Evolutionary conservation across 2,329 filamentous ascomycete genomes (phyloP).

Genomic region (Apiospora arundinis): DNA sequence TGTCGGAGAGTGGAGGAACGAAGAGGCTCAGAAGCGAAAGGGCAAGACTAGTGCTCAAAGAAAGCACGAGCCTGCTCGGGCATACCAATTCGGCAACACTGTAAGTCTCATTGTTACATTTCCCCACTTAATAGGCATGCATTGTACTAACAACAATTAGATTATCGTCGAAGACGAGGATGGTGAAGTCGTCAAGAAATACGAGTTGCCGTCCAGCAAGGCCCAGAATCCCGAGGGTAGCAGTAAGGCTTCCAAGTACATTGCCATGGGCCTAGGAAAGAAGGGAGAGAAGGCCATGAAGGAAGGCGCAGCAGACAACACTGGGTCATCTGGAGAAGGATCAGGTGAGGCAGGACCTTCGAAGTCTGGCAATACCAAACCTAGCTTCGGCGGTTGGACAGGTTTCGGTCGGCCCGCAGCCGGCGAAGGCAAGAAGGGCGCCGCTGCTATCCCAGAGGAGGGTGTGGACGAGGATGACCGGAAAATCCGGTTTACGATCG

Average conservation of each 20-base stretch:
- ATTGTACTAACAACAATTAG: slow-evolving; percentile 41
- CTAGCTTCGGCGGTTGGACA: slow-evolving; percentile 56
- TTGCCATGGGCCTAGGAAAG: slow-evolving; percentile 60
- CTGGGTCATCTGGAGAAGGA: slow-evolving; percentile 31
- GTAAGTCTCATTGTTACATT: slow-evolving; percentile 47
- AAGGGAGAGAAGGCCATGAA: slow-evolving; percentile 43
- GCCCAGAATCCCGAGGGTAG: slow-evolving; percentile 48
- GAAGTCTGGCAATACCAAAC: slow-evolving; percentile 40
- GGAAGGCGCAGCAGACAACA: slow-evolving; percentile 31
- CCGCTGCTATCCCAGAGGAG: slow-evolving; percentile 39
- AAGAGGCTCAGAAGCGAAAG: slow-evolving; percentile 68
- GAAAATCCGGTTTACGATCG: slow-evolving; percentile 78
- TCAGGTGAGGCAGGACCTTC: slow-evolving; percentile 25
- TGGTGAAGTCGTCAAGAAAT: slow-evolving; percentile 85
- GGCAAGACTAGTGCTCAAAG: slow-evolving; percentile 61
- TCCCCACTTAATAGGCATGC: neutral
- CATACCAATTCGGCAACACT: slow-evolving; percentile 85
- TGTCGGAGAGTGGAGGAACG: slow-evolving; percentile 59
- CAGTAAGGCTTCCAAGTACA: slow-evolving; percentile 51
- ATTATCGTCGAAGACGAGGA: slow-evolving; percentile 90
- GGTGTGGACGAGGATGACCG: slow-evolving; percentile 69
- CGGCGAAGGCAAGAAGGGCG: slow-evolving; percentile 49
- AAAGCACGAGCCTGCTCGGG: slow-evolving; percentile 74
- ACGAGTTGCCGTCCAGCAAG: slow-evolving; percentile 70
- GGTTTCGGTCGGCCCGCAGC: slow-evolving; percentile 45